A percentile compares a stretch with the other conserved stretches of the same genome.
phyloP scores from a whole-genome alignment of 306 rosid species.

The Prunus davidiana region DNA sequence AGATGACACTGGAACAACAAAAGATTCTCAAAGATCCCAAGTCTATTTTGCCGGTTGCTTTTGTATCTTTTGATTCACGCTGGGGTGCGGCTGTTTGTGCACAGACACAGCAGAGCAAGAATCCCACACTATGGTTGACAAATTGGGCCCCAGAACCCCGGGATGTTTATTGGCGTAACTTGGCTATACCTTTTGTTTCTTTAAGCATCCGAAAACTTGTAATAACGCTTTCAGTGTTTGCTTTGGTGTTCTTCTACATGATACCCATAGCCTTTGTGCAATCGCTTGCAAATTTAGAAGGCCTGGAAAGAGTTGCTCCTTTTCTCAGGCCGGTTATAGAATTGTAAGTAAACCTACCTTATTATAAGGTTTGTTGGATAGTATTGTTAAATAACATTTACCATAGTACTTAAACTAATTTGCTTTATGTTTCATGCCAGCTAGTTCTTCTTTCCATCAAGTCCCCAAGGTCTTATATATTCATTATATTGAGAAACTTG shows the following conservation, averaged over 20 bases:
- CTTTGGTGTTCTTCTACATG: conserved; percentile 97
- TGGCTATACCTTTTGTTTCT: conserved; percentile 94
- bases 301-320: conserved; percentile 97
- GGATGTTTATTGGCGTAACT: conserved; percentile 80
- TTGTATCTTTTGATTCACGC: conserved; percentile 82
- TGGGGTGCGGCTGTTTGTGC: conserved; percentile 99
- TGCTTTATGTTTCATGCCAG: neutral
- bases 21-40: conserved; percentile 76
- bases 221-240: conserved; percentile 65
- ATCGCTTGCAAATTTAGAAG: conserved; percentile 98
- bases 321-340: conserved; percentile 91
- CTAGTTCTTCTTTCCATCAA: neutral
- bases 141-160: conserved; percentile 99
- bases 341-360: conserved; percentile 56
- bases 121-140: conserved; percentile 90
- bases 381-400: neutral
- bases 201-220: conserved; percentile 67
- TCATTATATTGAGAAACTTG: neutral
- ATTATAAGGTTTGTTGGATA: neutral
- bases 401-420: neutral
- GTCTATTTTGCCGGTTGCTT: conserved; percentile 77
- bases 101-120: conserved; percentile 91
- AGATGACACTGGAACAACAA: conserved; percentile 80
- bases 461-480: neutral
- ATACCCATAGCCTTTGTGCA: conserved; percentile 97